Evolutionary conservation across 805 yeast species (phyloP), one percentile per base, ranked within the genome.

Genomic region (Candida pini): DNA sequence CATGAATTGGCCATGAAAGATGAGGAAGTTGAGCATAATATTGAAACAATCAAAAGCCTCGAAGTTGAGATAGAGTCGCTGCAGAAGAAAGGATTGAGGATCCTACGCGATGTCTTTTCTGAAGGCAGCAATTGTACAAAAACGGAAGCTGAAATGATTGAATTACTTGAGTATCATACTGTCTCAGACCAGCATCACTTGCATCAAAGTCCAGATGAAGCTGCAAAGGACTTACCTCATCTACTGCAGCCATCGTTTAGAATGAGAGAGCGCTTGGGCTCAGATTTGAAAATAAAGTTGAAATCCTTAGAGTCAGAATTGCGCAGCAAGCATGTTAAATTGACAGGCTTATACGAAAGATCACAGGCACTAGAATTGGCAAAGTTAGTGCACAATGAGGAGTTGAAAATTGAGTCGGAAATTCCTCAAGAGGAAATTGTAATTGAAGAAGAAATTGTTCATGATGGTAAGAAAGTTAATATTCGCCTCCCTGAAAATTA

Each of bases 361-460:
- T 64, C 79, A 1, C 89, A 81, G 51, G 78, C 86, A 1, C 57
- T 76, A 45, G 69, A 69, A 41, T 50, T 77, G 40, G 85, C 84
- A 0, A 66, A 71, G 37, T 44, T 72, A 14, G 85, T 76, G 0
- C 76, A 78, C 39, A 66, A 62, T 28, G 78, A 76, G 43, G 86
- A 60, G 38, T 40, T 44, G 6, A 39, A 46, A 28, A 50, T 50
- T 30, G 14, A 37, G 4, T 39, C 33, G 4, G 39, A 40, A 10
- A 28, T 31, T 7, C 18, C 28, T 9, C 40, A 31, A 21, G 36
- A 37, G 9, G 49, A 31, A 31, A 34, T 38, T 3, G 40, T 40
- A 13, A 9, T 18, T 18, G 49, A 31, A 31, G 35, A 39, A 3
- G 40, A 41, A 13, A 9, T 18, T 18, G 8, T 23, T 12, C 18